Base-by-base conservation (phyloP, 768 basidiomycete genomes). In the Calvatia gigantea region DNA sequence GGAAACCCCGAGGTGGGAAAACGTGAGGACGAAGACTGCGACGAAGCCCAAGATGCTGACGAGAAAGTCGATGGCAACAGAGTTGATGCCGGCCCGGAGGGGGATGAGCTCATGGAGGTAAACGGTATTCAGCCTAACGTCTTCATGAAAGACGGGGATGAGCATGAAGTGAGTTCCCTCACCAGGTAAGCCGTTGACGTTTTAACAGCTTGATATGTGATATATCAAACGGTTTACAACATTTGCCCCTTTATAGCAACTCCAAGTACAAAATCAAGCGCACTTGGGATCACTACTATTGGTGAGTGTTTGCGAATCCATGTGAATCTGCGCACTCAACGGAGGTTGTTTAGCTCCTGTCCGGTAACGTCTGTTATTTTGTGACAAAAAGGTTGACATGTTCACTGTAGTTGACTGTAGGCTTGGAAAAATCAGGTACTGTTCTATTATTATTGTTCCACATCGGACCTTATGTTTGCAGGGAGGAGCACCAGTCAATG, bases 241-340 rank as follows among this genome's bases (percentile, higher is more conserved):
- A 3, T 39, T 50, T 12, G n/a, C 14, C 7, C 14, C 48, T 53
- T 12, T 54, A 1, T 45, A 70, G 69, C 49, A 59, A 62, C 32
- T 64, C 67, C 25, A 58, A 51, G 41, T 64, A 64, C 59, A 70
- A 72, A 50, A 54, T 73, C 58, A 75, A 75, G 58, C 61, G 74
- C 38, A 75, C 73, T 21, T 71, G 61, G 61, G 73, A 75, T 60
- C 74, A 76, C 58, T 76, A 71, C 35, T 73, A 73, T 45, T 75
- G 74, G 68, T 68, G 41, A 32, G 62, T 39, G 31, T 15, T 42
- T 43, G 8, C 27, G 29, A 25, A 27, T 35, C 17, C 45, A 6
- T 3, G n/a, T 48, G 28, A n/a, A n/a, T n/a, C n/a, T 19, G 15
- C n/a, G 11, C 4, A 6, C 15, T 43, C n/a, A 15, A 39, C 43